Conservation (phyloP, 2,329 filamentous ascomycete species). For the Talaromyces sp. region DNA sequence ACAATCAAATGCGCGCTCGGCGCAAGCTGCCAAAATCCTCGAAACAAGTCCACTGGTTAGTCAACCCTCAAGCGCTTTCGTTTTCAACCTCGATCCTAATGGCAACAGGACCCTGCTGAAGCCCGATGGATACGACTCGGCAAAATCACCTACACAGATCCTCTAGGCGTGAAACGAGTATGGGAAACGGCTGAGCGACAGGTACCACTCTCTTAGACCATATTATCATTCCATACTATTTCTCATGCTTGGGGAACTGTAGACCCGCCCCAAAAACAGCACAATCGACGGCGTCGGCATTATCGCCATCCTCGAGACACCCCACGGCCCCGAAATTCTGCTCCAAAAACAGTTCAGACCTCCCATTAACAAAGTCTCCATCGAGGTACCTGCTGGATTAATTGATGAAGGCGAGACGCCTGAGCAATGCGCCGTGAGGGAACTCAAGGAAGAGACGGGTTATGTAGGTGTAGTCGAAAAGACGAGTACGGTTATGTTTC, state of each 20-base stretch:
- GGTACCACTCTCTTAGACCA: constrained; percentile 23
- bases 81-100: neutral
- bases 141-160: constrained; percentile 43
- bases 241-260: neutral
- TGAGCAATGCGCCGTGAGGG: constrained; percentile 53
- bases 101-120: constrained; percentile 34
- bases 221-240: neutral
- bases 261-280: constrained; percentile 51
- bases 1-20: neutral
- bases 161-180: constrained; percentile 39
- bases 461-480: constrained; percentile 50
- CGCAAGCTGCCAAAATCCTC: constrained; percentile 13
- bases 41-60: constrained; percentile 15
- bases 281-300: constrained; percentile 57
- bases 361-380: constrained; percentile 52
- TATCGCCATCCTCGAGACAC: constrained; percentile 45
- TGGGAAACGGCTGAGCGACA: constrained; percentile 47
- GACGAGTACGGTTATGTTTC: constrained; percentile 44
- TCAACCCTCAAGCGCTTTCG: neutral
- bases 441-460: constrained; percentile 57
- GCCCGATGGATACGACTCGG: constrained; percentile 43
- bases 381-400: constrained; percentile 62
- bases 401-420: constrained; percentile 55
- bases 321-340: constrained; percentile 36
- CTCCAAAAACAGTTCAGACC: constrained; percentile 57